Evolutionary conservation across 2,329 filamentous ascomycete species (phyloP).

Genomic region (Xylariaceae sp.): DNA sequence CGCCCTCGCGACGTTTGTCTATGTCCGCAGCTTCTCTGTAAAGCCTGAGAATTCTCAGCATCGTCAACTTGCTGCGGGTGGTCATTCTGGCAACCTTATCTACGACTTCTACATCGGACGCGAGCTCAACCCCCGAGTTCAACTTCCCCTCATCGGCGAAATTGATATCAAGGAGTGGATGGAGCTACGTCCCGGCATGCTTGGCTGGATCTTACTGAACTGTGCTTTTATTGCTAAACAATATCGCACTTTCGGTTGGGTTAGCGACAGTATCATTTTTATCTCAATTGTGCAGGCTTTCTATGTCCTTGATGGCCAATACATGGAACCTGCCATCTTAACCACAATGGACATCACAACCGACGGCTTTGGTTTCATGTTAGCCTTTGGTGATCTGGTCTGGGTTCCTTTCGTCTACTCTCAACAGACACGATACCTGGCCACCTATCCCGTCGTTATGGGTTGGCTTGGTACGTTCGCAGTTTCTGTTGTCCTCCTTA

Average conservation of each 20-base stretch:
- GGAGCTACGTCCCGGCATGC: conserved; percentile 88
- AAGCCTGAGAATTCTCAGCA: conserved; percentile 71
- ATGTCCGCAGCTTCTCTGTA: conserved; percentile 80
- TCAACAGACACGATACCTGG: conserved; percentile 81
- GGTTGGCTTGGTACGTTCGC: conserved; percentile 66
- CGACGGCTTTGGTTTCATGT: conserved; percentile 95
- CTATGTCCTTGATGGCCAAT: conserved; percentile 83
- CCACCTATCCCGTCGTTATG: conserved; percentile 79
- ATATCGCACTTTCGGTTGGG: conserved; percentile 78
- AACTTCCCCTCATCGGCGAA: conserved; percentile 77
- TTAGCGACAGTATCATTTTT: conserved; percentile 85
- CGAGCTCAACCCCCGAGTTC: conserved; percentile 87
- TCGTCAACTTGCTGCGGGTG: conserved; percentile 81
- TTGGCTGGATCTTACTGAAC: conserved; percentile 87
- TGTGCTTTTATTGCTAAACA: conserved; percentile 84
- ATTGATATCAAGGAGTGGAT: conserved; percentile 90
- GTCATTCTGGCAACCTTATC: conserved; percentile 78
- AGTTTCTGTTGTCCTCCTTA: conserved; percentile 67
- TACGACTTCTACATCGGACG: conserved; percentile 98
- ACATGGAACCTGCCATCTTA: conserved; percentile 85
- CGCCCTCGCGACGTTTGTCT: conserved; percentile 74
- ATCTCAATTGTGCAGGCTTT: conserved; percentile 76
- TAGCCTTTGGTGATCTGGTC: conserved; percentile 86
- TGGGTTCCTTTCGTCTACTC: conserved; percentile 94
- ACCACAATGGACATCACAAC: conserved; percentile 94